phyloP scores from a whole-genome alignment of 177 flowering plant species.

The Vitis hybrid region DNA sequence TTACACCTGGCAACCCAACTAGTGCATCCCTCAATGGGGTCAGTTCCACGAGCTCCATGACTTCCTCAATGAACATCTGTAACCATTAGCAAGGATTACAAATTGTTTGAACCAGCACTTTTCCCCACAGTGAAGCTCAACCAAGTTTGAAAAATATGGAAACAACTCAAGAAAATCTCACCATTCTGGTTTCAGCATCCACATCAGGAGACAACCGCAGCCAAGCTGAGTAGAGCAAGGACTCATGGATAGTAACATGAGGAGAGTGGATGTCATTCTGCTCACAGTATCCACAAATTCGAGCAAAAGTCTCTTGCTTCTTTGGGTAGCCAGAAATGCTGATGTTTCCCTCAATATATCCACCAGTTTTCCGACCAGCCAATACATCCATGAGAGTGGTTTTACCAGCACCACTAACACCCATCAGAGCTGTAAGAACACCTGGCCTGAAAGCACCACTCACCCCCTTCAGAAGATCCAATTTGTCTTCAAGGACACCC shows the following conservation, averaged over 20 bases:
- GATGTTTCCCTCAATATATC: constrained; percentile 25
- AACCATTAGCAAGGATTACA: not conserved
- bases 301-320: constrained; percentile 25
- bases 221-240: constrained; percentile 23
- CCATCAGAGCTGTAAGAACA: constrained; percentile 29
- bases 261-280: constrained; percentile 30
- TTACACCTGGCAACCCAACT: constrained; percentile 21
- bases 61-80: constrained; percentile 26
- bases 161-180: not conserved
- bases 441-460: constrained; percentile 28
- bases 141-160: too few relatives aligned
- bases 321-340: constrained; percentile 28
- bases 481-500: constrained; percentile 17
- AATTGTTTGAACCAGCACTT: too few relatives aligned
- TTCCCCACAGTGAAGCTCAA: too few relatives aligned
- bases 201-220: constrained; percentile 23
- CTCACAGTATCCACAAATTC: constrained; percentile 28
- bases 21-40: constrained; percentile 15
- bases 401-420: constrained; percentile 30
- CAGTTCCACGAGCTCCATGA: constrained; percentile 26
- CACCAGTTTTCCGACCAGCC: constrained; percentile 27
- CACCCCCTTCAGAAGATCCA: constrained; percentile 28
- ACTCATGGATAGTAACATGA: constrained; percentile 26
- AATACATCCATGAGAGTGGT: constrained; percentile 30
- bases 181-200: constrained; percentile 13